Base-by-base conservation (phyloP, 2,329 filamentous ascomycete genomes). In the Colletotrichum echinochloae region DNA sequence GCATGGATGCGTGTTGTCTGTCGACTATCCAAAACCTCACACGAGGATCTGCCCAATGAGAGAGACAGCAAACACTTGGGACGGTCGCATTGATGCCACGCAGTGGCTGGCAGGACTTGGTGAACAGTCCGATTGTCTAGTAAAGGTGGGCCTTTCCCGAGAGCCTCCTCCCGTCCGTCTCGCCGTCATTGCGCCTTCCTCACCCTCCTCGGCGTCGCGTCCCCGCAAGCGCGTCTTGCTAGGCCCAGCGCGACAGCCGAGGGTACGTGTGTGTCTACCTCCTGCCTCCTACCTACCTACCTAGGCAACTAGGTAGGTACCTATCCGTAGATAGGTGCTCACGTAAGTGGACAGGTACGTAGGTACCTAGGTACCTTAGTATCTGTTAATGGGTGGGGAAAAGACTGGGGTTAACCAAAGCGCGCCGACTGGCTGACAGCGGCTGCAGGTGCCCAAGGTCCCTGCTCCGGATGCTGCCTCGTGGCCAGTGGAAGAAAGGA, bases 401-500 rank as follows among this genome's bases (percentile, higher is more conserved):
- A 46, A 23, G 12, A 28, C 60, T 30, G 46, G 60, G 60, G 28
- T 39, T 30, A 18, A 54, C 23, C 49, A n/a, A 46, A 63, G 35
- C 49, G 35, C 49, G 30, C 14, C 26, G 23, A 57, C 60, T 57
- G 64, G 64, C 48, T 61, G 48, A 52, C 55, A 44, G 60, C 35
- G 60, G 48, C 46, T 28, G 23, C 55, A 60, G 46, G 51, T 65
- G 54, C 55, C 26, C 30, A 37, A 26, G 30, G 64, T n/a, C 52
- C 20, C 64, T 60, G 28, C 56, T 35, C n/a, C 55, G 30, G 41
- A 28, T 12, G 66, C 46, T 59, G 46, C 66, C 66, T 69, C 61
- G 61, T 65, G 62, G 66, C 30, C 55, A 60, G 39, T 66, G 66
- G 62, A 55, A 60, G 39, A 60, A 39, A 28, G 41, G 54, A 57